Evolutionary conservation across 768 basidiomycete genomes (phyloP).

Genomic region (Auriscalpium vulgare): DNA sequence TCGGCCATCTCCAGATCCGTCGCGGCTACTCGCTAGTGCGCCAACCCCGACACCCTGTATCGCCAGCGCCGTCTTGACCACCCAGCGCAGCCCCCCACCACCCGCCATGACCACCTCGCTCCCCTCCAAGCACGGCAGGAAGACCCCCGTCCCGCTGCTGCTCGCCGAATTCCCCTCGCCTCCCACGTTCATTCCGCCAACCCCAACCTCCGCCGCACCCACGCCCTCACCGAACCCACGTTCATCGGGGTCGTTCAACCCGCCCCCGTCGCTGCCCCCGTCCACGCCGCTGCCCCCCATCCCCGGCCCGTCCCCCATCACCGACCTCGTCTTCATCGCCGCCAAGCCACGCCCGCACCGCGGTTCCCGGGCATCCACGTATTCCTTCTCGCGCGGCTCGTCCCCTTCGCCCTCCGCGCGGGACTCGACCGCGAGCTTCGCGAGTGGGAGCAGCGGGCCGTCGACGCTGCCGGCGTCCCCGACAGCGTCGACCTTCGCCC

Average conservation of each 20-base stretch:
- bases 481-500: slow-evolving; percentile 9
- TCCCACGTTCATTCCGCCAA: slow-evolving; percentile 25
- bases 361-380: slow-evolving; percentile 22
- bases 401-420: slow-evolving; percentile 17
- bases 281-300: slow-evolving; percentile 54
- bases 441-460: slow-evolving; percentile 18
- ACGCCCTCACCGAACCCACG: neutral
- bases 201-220: slow-evolving; percentile 8
- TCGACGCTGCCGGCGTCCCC: slow-evolving; percentile 9
- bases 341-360: slow-evolving; percentile 29
- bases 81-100: too few relatives aligned
- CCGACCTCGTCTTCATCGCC: slow-evolving; percentile 39
- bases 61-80: neutral
- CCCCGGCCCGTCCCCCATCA: slow-evolving; percentile 53
- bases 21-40: too few relatives aligned
- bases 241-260: slow-evolving; percentile 26
- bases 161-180: slow-evolving; percentile 26
- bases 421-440: slow-evolving; percentile 20
- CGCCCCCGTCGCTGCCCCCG: slow-evolving; percentile 54
- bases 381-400: slow-evolving; percentile 16
- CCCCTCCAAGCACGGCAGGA: neutral
- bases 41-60: too few relatives aligned
- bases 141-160: slow-evolving; percentile 19
- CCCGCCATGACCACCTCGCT: neutral
- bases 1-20: too few relatives aligned